Evolutionary conservation across 805 yeast species (phyloP).

Genomic region (Sugiyamaella smithiae): DNA sequence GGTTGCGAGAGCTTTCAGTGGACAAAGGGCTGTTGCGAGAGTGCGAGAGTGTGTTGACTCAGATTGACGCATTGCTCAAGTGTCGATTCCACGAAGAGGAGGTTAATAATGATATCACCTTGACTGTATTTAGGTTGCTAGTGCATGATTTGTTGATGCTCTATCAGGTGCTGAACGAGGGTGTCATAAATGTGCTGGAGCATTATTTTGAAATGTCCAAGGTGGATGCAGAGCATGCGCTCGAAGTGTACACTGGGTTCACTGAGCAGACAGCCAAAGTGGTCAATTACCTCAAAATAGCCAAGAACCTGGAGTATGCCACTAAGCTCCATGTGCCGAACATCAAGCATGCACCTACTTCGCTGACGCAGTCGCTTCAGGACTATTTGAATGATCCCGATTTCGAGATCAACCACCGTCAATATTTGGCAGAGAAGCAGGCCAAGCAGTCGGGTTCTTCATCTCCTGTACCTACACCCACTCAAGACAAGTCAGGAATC

Average conservation of each 20-base stretch:
- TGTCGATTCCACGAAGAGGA: conserved; percentile 78
- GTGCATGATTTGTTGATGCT: conserved; percentile 86
- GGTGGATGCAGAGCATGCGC: conserved; percentile 80
- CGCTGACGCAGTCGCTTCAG: conserved; percentile 78
- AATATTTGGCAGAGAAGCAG: conserved; percentile 67
- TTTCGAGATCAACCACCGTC: conserved; percentile 75
- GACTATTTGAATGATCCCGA: conserved; percentile 86
- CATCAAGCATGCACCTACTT: conserved; percentile 95
- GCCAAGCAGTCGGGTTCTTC: conserved; percentile 30
- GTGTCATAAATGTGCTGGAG: conserved; percentile 88
- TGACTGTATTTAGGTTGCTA: conserved; percentile 81
- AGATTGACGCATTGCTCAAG: conserved; percentile 68
- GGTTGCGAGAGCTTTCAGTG: conserved; percentile 61
- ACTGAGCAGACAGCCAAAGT: conserved; percentile 84
- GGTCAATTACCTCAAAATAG: conserved; percentile 80
- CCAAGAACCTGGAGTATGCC: conserved; percentile 81
- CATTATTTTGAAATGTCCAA: conserved; percentile 92
- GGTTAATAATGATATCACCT: conserved; percentile 69
- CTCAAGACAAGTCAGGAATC: background rate
- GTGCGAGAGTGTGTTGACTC: conserved; percentile 79
- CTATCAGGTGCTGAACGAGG: conserved; percentile 90
- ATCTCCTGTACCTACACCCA: conserved; percentile 1
- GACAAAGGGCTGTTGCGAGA: conserved; percentile 82
- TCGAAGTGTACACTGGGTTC: conserved; percentile 78
- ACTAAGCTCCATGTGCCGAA: conserved; percentile 93